A percentile compares a stretch with the other conserved stretches of the same genome.
Conservation (phyloP, 2,329 filamentous ascomycete genomes). For the Chaetomiaceae sp. region DNA sequence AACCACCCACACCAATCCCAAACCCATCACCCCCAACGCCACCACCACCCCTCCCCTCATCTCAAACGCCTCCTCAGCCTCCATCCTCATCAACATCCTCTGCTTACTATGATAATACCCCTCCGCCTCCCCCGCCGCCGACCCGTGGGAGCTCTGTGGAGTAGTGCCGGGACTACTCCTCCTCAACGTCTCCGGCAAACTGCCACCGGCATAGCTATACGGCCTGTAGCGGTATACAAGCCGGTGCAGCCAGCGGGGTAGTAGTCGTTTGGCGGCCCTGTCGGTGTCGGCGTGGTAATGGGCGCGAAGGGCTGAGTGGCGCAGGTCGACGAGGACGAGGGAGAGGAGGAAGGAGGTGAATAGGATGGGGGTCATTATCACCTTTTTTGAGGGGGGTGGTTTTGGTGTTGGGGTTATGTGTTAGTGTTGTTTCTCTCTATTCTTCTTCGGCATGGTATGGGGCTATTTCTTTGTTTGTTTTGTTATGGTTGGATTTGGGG, state of each 20-base stretch:
- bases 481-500: neutral
- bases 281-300: slow-evolving; percentile 32
- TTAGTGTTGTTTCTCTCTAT: no score
- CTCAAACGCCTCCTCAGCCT: slow-evolving; percentile 60
- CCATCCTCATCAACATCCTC: slow-evolving; percentile 56
- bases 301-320: slow-evolving; percentile 48
- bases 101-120: slow-evolving; percentile 52
- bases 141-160: neutral
- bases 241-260: slow-evolving; percentile 39
- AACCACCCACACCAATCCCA: slow-evolving; percentile 29
- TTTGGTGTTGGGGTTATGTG: neutral
- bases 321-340: slow-evolving; percentile 57
- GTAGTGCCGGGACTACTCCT: slow-evolving; percentile 16
- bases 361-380: slow-evolving; percentile 57
- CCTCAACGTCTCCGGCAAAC: slow-evolving; percentile 7
- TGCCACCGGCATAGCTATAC: slow-evolving; percentile 33
- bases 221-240: slow-evolving; percentile 38
- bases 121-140: slow-evolving; percentile 10
- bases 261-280: slow-evolving; percentile 24
- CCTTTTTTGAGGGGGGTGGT: slow-evolving; percentile 26
- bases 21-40: slow-evolving; percentile 38
- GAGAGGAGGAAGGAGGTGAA: slow-evolving; percentile 62
- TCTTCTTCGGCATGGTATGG: no score
- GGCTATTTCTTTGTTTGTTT: slow-evolving; percentile 1
- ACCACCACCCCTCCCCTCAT: slow-evolving; percentile 52